phyloP scores from a whole-genome alignment of 768 basidiomycete species.

The Termitomyces sp. region DNA sequence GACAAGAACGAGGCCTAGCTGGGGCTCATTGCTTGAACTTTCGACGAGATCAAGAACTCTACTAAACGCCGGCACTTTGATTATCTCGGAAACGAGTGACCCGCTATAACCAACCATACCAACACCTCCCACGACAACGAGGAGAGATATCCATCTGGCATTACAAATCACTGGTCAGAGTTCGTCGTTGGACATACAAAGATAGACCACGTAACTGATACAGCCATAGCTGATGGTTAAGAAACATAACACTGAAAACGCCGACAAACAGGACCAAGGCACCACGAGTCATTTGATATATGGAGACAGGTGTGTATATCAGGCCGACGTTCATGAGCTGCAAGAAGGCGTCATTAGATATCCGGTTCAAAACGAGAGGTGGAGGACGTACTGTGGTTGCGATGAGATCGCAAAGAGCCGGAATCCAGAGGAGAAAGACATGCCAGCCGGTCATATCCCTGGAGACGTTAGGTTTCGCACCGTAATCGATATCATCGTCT shows the following conservation, averaged over 20 bases:
- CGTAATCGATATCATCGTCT: constrained; percentile 32
- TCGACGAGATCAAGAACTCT: constrained; percentile 20
- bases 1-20: constrained; percentile 65
- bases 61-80: constrained; percentile 37
- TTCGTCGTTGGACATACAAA: neutral
- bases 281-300: constrained; percentile 95
- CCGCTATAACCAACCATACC: constrained; percentile 84
- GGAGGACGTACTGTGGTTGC: constrained; percentile 65
- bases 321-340: constrained; percentile 93
- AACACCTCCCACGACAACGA: constrained; percentile 83
- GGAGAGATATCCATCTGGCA: constrained; percentile 79
- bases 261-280: constrained; percentile 94
- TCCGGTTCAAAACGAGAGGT: neutral
- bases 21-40: constrained; percentile 39
- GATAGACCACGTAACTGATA: constrained; percentile 62
- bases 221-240: constrained; percentile 74
- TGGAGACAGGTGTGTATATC: constrained; percentile 92
- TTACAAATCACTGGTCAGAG: constrained; percentile 6
- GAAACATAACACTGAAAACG: constrained; percentile 84
- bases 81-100: constrained; percentile 73
- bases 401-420: constrained; percentile 85
- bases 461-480: constrained; percentile 24
- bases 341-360: neutral
- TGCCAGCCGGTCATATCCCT: constrained; percentile 59
- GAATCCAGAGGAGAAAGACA: constrained; percentile 36